Base-by-base conservation (phyloP, 192 early-diverging fungal genomes). In the Borealophlyctis nickersoniae region DNA sequence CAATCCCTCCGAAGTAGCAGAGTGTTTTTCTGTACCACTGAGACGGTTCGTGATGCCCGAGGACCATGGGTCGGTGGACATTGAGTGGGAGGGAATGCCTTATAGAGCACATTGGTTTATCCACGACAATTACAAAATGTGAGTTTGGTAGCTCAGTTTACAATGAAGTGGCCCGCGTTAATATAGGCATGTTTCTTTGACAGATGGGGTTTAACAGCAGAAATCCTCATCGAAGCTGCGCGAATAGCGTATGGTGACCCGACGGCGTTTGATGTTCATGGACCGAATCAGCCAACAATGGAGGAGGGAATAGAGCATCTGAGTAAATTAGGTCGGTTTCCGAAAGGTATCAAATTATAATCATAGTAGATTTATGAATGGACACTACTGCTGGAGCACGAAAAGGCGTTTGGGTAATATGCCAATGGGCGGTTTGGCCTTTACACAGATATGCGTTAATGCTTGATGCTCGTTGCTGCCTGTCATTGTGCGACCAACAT, bases 1-100 rank as follows among this genome's bases (percentile, higher is more conserved):
- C 0, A 70, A 59, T 59, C 67, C 67, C 0, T 66, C n/a, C 7
- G 72, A 74, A 61, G 72, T 74, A 13, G 62, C 62, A 16, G 63
- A 49, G 24, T 68, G 63, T 31, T 74, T 74, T 56, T 45, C 52
- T 11, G 62, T 66, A 19, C 72, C 72, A 11, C 39, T 74, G 24
- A 19, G 36, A 19, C 9, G 5, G 19, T 74, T 74, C 51, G 34
- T 74, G 39, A 19, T 7, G 16, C 30, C 36, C 13, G 24, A 60
- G 32, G 26, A 57, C 7, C 67, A 74, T 48, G 28, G 19, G 4
- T 66, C 9, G 11, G 4, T 31, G 26, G 65, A 66, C 35, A 59
- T 57, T 23, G 23, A 22, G 26, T 30, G n/a, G 45, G 14, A 35
- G 49, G 56, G 16, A 30, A 57, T 36, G n/a, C n/a, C 49, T 2